phyloP scores from a whole-genome alignment of 805 yeast genomes.

The Ogataea philodendri region DNA sequence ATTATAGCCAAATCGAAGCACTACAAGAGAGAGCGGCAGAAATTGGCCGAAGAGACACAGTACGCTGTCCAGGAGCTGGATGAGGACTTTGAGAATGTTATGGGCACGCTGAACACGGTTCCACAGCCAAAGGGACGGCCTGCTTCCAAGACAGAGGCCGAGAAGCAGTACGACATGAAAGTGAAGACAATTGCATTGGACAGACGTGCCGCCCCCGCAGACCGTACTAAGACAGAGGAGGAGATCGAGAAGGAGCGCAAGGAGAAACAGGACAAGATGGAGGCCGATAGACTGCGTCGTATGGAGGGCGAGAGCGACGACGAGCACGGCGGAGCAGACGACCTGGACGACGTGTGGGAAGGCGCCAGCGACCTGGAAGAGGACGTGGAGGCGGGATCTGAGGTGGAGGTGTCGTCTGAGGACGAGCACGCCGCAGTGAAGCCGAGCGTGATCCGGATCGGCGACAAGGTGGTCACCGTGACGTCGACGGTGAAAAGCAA shows the following conservation, averaged over 20 bases:
- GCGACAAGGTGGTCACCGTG: conserved; percentile 31
- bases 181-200: conserved; percentile 68
- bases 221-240: conserved; percentile 75
- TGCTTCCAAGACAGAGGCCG: conserved; percentile 42
- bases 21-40: conserved; percentile 73
- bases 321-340: conserved; percentile 59
- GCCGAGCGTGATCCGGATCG: conserved; percentile 33
- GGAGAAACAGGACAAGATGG: conserved; percentile 59
- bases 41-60: conserved; percentile 56
- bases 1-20: conserved; percentile 79
- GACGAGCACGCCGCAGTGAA: conserved; percentile 6
- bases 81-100: conserved; percentile 68
- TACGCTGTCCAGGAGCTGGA: conserved; percentile 66
- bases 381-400: conserved; percentile 30
- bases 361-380: conserved; percentile 45
- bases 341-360: conserved; percentile 69
- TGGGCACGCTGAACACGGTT: conserved; percentile 39
- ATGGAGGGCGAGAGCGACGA: conserved; percentile 57
- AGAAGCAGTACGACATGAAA: conserved; percentile 57
- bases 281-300: conserved; percentile 65
- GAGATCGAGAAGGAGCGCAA: conserved; percentile 60
- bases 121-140: conserved; percentile 25
- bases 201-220: conserved; percentile 76
- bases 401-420: conserved; percentile 11
- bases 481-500: conserved; percentile 21